Evolutionary conservation across 1,284 basidiomycete genomes (phyloP).

Genomic region (Schizopora paradoxa): DNA sequence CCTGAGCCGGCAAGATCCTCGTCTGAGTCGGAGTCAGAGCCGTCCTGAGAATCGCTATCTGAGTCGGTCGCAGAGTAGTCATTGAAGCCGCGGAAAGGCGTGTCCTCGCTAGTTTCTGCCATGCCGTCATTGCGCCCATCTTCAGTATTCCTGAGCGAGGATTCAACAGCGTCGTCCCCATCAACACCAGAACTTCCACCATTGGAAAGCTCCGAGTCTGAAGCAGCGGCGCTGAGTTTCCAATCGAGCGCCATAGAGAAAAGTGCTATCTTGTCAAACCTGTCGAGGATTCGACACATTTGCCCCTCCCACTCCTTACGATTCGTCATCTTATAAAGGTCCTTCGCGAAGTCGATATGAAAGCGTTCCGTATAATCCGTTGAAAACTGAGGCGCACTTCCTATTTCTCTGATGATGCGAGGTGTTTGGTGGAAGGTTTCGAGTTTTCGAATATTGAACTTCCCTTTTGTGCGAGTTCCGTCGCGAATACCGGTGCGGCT

Average conservation of each 20-base stretch:
- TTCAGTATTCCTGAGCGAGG: no score
- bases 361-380: neutral
- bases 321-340: constrained; percentile 1
- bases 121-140: no score
- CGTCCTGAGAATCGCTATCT: no score
- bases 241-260: neutral
- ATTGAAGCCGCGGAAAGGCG: no score
- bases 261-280: neutral
- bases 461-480: neutral
- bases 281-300: constrained; percentile 4
- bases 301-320: neutral
- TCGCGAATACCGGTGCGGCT: neutral
- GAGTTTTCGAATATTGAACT: constrained; percentile 2
- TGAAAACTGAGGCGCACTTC: neutral
- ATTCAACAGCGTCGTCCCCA: no score
- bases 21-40: no score
- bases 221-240: neutral
- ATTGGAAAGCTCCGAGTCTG: no score
- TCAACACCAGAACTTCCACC: no score
- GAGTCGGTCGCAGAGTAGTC: no score
- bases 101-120: no score
- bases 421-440: neutral
- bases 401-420: neutral
- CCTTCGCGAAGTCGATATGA: neutral
- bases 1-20: no score